phyloP scores from a whole-genome alignment of 371 early-diverging fungal species.

The Mortierella sp. region DNA sequence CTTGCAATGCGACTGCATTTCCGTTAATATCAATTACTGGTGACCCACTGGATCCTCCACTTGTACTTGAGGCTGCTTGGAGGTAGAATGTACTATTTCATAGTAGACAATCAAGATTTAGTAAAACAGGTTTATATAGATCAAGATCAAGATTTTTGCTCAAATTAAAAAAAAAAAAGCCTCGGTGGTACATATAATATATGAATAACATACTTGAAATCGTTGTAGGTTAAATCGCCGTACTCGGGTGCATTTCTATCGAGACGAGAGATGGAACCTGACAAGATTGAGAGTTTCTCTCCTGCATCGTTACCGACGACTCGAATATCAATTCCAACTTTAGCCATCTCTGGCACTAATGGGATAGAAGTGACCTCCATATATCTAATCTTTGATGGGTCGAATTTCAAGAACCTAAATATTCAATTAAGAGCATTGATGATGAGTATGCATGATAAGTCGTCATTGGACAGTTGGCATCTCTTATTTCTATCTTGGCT shows the following conservation, averaged over 20 bases:
- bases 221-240: slow-evolving; percentile 76
- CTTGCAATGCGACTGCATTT: slow-evolving; percentile 93
- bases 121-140: neutral
- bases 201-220: slow-evolving; percentile 63
- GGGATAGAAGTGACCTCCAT: slow-evolving; percentile 84
- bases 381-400: slow-evolving; percentile 81
- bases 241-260: slow-evolving; percentile 89
- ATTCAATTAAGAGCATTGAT: neutral
- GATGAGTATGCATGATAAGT: neutral
- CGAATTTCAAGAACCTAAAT: slow-evolving; percentile 70
- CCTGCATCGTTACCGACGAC: slow-evolving; percentile 96
- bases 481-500: neutral
- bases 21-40: slow-evolving; percentile 95
- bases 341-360: slow-evolving; percentile 85
- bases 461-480: neutral
- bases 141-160: neutral
- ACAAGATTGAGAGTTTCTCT: slow-evolving; percentile 91
- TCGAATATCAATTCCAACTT: slow-evolving; percentile 92
- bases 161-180: neutral
- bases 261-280: slow-evolving; percentile 89
- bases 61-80: slow-evolving; percentile 84
- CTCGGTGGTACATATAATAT: neutral
- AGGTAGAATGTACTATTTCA: slow-evolving; percentile 75
- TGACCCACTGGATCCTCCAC: slow-evolving; percentile 84
- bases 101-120: neutral